These are phyloP conservation scores for Deinandra increscens DNA, from an alignment of 129 eudicot species.

Conservation along the genomic window DNA sequence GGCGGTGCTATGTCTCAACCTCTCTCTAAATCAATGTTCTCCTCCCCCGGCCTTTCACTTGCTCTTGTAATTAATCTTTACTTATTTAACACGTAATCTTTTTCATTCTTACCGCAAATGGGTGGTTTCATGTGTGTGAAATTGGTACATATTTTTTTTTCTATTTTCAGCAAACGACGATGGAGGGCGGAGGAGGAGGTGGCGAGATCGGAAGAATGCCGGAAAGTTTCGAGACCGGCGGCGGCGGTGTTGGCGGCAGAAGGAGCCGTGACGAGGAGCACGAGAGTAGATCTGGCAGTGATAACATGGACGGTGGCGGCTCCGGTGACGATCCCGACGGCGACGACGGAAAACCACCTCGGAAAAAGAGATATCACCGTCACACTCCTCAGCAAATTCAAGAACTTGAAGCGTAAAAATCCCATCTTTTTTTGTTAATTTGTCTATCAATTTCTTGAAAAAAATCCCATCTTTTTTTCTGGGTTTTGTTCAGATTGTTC, in stretches of 20 bases:
- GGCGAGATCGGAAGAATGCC: conserved; percentile 60
- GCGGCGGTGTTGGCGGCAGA: conserved; percentile 43
- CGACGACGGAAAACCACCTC: conserved; percentile 71
- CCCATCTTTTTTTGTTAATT: not conserved
- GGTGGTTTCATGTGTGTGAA: not conserved
- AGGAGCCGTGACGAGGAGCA: conserved; percentile 93
- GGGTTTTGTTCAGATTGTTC: conserved; percentile 57
- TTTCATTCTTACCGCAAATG: not conserved
- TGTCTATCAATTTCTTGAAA: not conserved
- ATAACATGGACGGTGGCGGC: conserved; percentile 83
- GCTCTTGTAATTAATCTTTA: conserved; percentile 53
- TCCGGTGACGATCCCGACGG: conserved; percentile 88
- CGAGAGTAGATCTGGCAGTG: conserved; percentile 99
- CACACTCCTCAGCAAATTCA: conserved; percentile 99
- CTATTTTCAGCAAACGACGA: conserved; percentile 55
- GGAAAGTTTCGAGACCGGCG: conserved; percentile 45
- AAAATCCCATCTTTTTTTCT: not conserved
- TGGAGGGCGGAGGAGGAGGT: conserved; percentile 51
- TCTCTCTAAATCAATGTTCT: conserved; percentile 69
- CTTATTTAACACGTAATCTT: no score
- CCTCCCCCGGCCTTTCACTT: conserved; percentile 94
- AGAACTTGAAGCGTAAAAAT: conserved; percentile 75
- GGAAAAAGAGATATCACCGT: conserved; percentile 94
- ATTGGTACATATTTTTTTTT: not conserved
- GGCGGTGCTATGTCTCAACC: conserved; percentile 46